Evolutionary conservation across 2,329 filamentous ascomycete genomes (phyloP).

Genomic region (Pestalotiopsis sp.): DNA sequence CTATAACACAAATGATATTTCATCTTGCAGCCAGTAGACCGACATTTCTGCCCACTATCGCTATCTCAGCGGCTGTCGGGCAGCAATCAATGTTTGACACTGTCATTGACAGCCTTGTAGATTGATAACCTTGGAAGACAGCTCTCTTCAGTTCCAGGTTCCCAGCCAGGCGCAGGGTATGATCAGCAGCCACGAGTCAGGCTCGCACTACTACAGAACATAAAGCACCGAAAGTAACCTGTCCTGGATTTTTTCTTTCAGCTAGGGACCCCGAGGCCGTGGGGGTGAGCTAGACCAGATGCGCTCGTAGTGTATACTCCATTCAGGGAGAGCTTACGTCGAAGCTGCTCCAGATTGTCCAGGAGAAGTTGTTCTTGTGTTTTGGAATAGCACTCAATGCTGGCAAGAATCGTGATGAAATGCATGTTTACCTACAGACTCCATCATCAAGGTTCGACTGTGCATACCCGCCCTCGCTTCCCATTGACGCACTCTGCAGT

Average conservation of each 20-base stretch:
- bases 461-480: neutral
- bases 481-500: neutral
- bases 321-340: neutral
- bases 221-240: neutral
- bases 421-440: neutral
- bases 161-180: neutral
- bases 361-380: neutral
- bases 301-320: neutral
- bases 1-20: neutral
- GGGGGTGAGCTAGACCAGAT: neutral
- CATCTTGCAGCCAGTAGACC: neutral
- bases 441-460: neutral
- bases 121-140: too few relatives aligned
- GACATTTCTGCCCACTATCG: neutral
- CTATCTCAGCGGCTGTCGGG: neutral
- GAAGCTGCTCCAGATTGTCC: neutral
- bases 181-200: neutral
- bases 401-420: neutral
- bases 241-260: neutral
- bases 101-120: neutral
- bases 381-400: too few relatives aligned
- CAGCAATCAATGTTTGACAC: neutral
- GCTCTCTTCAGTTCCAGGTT: too few relatives aligned
- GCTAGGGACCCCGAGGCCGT: neutral
- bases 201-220: neutral